Conservation (phyloP, 106 monocot species). For the Dendrobium nobile region DNA sequence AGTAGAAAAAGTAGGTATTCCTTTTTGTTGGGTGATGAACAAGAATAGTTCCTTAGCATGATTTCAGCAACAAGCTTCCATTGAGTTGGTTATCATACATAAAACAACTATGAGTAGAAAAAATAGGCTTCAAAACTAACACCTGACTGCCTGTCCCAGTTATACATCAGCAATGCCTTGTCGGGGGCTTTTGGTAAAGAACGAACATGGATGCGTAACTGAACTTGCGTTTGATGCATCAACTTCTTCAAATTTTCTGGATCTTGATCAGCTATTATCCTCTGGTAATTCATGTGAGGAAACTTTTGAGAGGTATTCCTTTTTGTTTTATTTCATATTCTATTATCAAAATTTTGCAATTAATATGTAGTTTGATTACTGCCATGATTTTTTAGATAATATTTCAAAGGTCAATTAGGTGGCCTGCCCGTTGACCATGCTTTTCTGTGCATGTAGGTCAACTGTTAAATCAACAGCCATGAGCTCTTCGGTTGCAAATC, state of each 20-base stretch:
- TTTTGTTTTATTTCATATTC: not conserved
- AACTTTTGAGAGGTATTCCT: slow-evolving; percentile 43
- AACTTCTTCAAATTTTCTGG: slow-evolving; percentile 73
- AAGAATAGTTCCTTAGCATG: not conserved
- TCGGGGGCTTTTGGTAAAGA: slow-evolving; percentile 35
- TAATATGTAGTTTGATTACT: not conserved
- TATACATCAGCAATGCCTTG: slow-evolving; percentile 30
- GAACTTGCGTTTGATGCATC: slow-evolving; percentile 33
- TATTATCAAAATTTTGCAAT: not conserved
- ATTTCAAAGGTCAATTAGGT: not conserved
- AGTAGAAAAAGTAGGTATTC: no score
- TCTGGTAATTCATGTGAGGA: slow-evolving; percentile 47
- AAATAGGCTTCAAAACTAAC: not conserved
- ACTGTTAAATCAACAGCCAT: slow-evolving; percentile 11
- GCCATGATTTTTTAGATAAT: not conserved
- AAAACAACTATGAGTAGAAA: not conserved
- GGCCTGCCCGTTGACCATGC: not conserved
- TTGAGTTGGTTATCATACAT: no score
- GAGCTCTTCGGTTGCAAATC: slow-evolving; percentile 36
- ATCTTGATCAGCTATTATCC: slow-evolving; percentile 65
- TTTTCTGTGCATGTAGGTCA: slow-evolving; percentile 5
- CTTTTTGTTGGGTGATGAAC: not conserved
- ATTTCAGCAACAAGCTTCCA: not conserved
- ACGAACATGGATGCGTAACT: slow-evolving; percentile 28
- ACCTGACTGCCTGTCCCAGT: slow-evolving; percentile 15